Evolutionary conservation across 2,329 filamentous ascomycete species (phyloP).

Genomic region (Fusarium domesticum): DNA sequence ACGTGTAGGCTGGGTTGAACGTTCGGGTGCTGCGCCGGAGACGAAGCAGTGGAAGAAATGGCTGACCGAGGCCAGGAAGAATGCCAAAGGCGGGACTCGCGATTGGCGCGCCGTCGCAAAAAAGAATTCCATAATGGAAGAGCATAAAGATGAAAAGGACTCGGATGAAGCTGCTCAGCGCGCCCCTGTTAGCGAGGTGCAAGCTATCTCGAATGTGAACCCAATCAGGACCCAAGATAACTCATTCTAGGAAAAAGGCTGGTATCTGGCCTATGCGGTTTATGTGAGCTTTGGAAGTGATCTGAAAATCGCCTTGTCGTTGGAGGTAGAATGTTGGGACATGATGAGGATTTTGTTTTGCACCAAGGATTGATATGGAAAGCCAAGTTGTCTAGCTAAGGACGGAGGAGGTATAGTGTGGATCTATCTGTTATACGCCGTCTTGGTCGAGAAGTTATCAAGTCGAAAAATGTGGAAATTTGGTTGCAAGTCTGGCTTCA

Average conservation of each 20-base stretch:
- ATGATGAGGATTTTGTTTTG: too few species aligned
- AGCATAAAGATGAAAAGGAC: constrained; percentile 16
- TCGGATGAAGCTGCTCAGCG: constrained; percentile 31
- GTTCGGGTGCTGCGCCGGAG: constrained; percentile 49
- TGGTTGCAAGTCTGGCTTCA: not conserved
- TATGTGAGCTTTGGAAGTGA: not conserved
- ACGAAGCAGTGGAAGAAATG: constrained; percentile 53
- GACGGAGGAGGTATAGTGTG: too few species aligned
- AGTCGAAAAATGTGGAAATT: too few species aligned
- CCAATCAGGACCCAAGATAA: constrained; percentile 23
- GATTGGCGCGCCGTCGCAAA: constrained; percentile 47
- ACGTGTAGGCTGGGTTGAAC: constrained; percentile 51
- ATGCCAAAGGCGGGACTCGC: constrained; percentile 33
- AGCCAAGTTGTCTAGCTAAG: too few species aligned
- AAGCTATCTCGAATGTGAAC: constrained; percentile 10
- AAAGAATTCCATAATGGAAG: constrained; percentile 49
- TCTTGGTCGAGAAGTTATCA: too few species aligned
- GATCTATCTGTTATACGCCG: too few species aligned
- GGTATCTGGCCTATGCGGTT: not conserved
- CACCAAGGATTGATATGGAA: too few species aligned
- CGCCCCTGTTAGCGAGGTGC: constrained; percentile 30
- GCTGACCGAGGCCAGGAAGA: constrained; percentile 47
- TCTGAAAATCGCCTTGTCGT: too few species aligned
- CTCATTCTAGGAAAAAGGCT: constrained; percentile 19
- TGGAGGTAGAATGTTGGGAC: too few species aligned